Evolutionary conservation across 306 rosid species (phyloP), one percentile per base, ranked within the genome.

Genomic region (Abrus precatorius): DNA sequence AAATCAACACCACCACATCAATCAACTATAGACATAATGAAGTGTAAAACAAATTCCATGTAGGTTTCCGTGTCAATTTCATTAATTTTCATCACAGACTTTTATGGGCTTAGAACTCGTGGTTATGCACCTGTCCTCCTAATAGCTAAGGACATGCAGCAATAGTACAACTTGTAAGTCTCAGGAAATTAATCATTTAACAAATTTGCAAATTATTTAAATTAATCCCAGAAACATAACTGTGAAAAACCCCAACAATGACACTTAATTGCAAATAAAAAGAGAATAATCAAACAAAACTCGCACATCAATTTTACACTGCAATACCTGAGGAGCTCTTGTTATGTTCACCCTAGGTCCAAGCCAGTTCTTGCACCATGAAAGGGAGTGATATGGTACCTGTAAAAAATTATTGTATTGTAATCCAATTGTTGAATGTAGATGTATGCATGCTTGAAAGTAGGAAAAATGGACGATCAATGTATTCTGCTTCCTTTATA

Each of bases 321-420:
- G 47, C 61, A 54, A 73, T 91, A 93, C 99, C 98, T 95, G 98
- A 41, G 99, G 99, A 71, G 97, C 88, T 87, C 94, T 93, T 72
- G 99, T 93, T 82, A 95, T 89, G 92, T 93, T 95, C 86, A 93
- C 99, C 82, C 87, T 89, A 28, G 97, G 90, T 82, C 99, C 98
- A 53, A 95, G 90, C 99, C 99, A 95, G 78, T 82, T 90, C 88
- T 95, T 95, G 94, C 98, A 95, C 93, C 88, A 95, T 48, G 98
- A 85, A 77, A 95, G 99, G 86, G 99, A 95, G 81, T 90, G 77
- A 87, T 95, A 95, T 28, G 99, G 94, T 79, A 95, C 98, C 99
- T 93, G 86, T 33, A 83, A 81, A 83, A 69, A 43, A 72, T 72
- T 60, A 49, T 64, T 76, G 6, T 56, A 30, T 66, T 62, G 63